Conservation (phyloP, 352 stramenopile genomes). For the Phytophthora hibernalis region DNA sequence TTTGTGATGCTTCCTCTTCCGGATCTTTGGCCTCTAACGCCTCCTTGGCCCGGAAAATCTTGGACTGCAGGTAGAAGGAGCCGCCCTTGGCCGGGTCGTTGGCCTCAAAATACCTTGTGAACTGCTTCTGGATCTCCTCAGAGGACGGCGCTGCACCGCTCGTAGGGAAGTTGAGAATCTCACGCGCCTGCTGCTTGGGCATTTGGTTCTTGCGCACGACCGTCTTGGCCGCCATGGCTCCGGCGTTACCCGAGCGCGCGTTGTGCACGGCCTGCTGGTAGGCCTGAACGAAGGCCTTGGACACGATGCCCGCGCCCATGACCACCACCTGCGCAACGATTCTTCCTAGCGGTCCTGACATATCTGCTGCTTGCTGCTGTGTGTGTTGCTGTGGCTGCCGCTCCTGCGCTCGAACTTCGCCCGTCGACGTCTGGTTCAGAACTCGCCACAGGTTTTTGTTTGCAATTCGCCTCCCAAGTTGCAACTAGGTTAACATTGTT, state of each 20-base stretch:
- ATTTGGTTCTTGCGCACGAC: constrained; percentile 82
- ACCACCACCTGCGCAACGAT: constrained; percentile 88
- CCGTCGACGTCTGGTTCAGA: constrained; percentile 12
- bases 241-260: constrained; percentile 78
- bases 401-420: no score
- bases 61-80: constrained; percentile 94
- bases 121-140: constrained; percentile 86
- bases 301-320: constrained; percentile 84
- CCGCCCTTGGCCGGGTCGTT: constrained; percentile 92
- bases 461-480: neutral
- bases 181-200: constrained; percentile 72
- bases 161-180: constrained; percentile 86
- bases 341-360: constrained; percentile 83
- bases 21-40: constrained; percentile 66
- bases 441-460: neutral
- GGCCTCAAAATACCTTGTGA: constrained; percentile 87
- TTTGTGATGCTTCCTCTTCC: constrained; percentile 27
- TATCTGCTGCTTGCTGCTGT: constrained; percentile 35
- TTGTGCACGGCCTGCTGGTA: constrained; percentile 91
- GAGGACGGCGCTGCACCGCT: constrained; percentile 44
- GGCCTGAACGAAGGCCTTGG: constrained; percentile 88
- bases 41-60: constrained; percentile 93
- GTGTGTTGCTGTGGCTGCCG: neutral
- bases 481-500: neutral
- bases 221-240: constrained; percentile 68